These are phyloP conservation scores for Trametes cubensis DNA, from an alignment of 768 basidiomycete species.

Conservation along the genomic window DNA sequence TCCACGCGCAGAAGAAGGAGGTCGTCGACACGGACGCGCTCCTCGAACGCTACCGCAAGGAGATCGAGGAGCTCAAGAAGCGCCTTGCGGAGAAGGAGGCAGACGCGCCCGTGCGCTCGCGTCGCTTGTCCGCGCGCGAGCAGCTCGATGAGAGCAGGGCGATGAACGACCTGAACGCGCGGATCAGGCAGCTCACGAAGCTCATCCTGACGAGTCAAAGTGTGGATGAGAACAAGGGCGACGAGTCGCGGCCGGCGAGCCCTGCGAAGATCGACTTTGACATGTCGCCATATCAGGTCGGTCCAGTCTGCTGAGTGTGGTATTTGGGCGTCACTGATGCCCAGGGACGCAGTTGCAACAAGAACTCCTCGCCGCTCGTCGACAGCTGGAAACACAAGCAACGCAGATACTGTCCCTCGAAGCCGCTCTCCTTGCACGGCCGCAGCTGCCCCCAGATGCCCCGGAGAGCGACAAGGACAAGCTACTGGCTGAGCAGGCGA, in stretches of 20 bases:
- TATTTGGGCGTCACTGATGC: background rate
- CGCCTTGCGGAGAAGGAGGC: conserved; percentile 72
- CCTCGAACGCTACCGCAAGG: conserved; percentile 91
- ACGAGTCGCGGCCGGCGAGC: conserved; percentile 76
- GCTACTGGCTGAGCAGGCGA: conserved; percentile 69
- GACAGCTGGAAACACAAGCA: conserved; percentile 78
- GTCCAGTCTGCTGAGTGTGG: conserved; percentile 20
- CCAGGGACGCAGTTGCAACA: conserved; percentile 67
- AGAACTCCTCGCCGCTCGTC: conserved; percentile 77
- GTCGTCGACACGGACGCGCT: conserved; percentile 91
- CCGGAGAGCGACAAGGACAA: conserved; percentile 75
- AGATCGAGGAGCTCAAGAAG: conserved; percentile 86
- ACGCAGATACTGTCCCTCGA: conserved; percentile 85
- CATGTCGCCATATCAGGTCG: conserved; percentile 81
- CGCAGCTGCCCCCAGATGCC: conserved; percentile 64
- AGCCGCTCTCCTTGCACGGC: conserved; percentile 71
- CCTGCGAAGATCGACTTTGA: conserved; percentile 91
- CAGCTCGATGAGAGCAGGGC: conserved; percentile 85
- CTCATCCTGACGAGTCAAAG: conserved; percentile 85
- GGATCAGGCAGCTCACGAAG: conserved; percentile 83
- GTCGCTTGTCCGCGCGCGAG: conserved; percentile 53
- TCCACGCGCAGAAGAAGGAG: conserved; percentile 92
- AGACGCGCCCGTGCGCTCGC: conserved; percentile 51
- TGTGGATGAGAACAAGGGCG: conserved; percentile 68
- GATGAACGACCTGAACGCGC: conserved; percentile 77